phyloP scores from a whole-genome alignment of 768 basidiomycete genomes.

The Termitomyces titanicus region DNA sequence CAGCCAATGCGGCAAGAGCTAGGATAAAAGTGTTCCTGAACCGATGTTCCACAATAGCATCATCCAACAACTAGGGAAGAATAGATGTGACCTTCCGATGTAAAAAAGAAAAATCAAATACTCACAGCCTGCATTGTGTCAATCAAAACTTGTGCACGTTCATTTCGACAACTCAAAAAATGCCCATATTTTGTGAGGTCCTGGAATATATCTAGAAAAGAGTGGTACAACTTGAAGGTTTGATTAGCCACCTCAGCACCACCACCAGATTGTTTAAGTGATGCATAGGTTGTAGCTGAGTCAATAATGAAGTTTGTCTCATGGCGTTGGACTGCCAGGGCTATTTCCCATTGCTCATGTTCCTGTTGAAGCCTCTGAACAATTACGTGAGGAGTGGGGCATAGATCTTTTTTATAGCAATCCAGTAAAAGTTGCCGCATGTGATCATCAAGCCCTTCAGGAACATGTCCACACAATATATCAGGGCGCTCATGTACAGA shows the following conservation, averaged over 20 bases:
- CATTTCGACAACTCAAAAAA: not conserved
- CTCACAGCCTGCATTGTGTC: not conserved
- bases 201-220: not conserved
- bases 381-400: not conserved
- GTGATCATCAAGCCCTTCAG: not conserved
- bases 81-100: not conserved
- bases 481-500: no score
- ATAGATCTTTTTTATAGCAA: not conserved
- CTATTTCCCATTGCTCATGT: not conserved
- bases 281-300: not conserved
- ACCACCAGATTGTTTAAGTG: not conserved
- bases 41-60: not conserved
- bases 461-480: not conserved
- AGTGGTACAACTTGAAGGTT: not conserved
- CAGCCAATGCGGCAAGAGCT: not conserved
- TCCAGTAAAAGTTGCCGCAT: not conserved
- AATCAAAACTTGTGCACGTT: not conserved
- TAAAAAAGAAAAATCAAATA: not conserved
- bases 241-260: not conserved
- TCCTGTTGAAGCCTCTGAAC: not conserved
- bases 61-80: not conserved
- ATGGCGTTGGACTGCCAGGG: not conserved
- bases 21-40: not conserved
- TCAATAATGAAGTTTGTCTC: not conserved
- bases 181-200: not conserved